phyloP scores from a whole-genome alignment of 345 rosid species.

The Cardamine resedifolia region DNA sequence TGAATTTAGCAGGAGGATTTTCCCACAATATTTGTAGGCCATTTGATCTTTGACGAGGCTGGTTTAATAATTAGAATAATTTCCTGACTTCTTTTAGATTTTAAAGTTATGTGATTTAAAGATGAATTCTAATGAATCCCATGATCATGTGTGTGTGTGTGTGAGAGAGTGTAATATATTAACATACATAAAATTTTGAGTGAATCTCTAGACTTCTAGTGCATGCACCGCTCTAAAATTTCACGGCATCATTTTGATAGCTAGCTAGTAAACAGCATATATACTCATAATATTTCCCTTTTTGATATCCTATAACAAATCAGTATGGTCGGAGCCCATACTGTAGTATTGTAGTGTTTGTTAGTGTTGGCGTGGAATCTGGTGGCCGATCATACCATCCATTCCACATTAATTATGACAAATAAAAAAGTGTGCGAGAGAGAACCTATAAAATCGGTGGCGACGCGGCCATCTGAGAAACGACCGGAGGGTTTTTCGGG shows the following conservation, averaged over 20 bases:
- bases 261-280: background rate
- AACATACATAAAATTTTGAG: background rate
- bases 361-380: slow-evolving; percentile 5
- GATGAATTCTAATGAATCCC: too few species aligned
- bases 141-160: too few species aligned
- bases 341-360: slow-evolving; percentile 3
- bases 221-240: background rate
- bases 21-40: background rate
- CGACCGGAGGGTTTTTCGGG: slow-evolving; percentile 64
- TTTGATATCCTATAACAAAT: background rate
- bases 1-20: background rate
- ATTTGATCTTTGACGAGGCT: background rate
- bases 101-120: too few species aligned
- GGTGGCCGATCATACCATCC: slow-evolving; percentile 7
- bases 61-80: background rate
- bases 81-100: too few species aligned
- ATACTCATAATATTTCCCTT: background rate
- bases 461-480: slow-evolving; percentile 59
- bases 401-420: background rate
- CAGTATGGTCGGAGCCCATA: slow-evolving; percentile 2
- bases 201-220: background rate
- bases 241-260: background rate
- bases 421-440: background rate
- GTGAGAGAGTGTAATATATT: too few species aligned
- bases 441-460: slow-evolving; percentile 58